Evolutionary conservation across 2,329 filamentous ascomycete species (phyloP).

Genomic region (Arthrocladium fulminans): DNA sequence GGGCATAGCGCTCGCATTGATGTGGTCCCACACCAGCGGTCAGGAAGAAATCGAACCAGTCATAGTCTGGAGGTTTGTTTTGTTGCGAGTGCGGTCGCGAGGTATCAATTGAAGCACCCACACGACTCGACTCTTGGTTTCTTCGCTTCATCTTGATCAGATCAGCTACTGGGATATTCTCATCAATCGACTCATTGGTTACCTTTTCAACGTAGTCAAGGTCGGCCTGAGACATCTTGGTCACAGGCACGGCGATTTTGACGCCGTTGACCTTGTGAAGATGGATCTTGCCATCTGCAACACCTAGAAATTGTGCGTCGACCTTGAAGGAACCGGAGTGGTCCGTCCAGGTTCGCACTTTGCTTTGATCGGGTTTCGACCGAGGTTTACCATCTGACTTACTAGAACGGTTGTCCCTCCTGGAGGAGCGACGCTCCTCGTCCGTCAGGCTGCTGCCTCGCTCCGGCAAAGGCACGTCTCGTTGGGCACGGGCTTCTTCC

Average conservation of each 20-base stretch:
- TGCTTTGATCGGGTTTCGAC: constrained; percentile 69
- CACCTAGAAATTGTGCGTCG: constrained; percentile 88
- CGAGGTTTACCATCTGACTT: constrained; percentile 56
- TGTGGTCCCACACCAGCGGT: constrained; percentile 84
- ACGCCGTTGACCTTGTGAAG: constrained; percentile 96
- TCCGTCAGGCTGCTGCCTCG: constrained; percentile 68
- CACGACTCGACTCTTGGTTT: constrained; percentile 30
- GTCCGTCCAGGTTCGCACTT: constrained; percentile 90
- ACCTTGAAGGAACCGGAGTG: constrained; percentile 93
- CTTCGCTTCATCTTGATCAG: constrained; percentile 49
- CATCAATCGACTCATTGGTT: constrained; percentile 79
- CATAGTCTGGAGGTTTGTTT: constrained; percentile 57
- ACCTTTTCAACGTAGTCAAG: constrained; percentile 85
- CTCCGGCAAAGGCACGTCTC: constrained; percentile 72
- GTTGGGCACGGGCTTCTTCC: constrained; percentile 29
- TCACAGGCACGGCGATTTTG: constrained; percentile 91
- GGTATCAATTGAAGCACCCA: constrained; percentile 28
- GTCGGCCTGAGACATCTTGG: constrained; percentile 93
- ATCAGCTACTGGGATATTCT: constrained; percentile 86
- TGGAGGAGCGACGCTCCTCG: constrained; percentile 59
- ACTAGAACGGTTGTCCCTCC: constrained; percentile 48
- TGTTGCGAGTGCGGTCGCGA: constrained; percentile 14
- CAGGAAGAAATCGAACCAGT: constrained; percentile 99
- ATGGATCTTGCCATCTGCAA: constrained; percentile 94
- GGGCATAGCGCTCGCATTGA: constrained; percentile 87